These are phyloP conservation scores for Fulvia fulva DNA, from an alignment of 2,329 filamentous ascomycete species.

Conservation along the genomic window DNA sequence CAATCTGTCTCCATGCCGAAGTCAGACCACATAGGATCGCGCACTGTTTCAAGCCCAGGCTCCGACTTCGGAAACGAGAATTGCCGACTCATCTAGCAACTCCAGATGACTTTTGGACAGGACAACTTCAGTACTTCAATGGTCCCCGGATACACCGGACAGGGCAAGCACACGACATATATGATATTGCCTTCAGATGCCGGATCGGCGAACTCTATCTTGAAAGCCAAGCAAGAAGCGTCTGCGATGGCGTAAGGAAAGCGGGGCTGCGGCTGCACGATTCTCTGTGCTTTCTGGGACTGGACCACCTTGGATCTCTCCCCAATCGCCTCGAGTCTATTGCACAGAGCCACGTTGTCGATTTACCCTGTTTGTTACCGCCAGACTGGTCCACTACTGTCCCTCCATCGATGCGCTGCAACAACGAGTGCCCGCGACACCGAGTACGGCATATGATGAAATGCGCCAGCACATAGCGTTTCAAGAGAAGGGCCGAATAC, in stretches of 20 bases:
- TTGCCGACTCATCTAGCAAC: no score
- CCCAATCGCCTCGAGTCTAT: background rate
- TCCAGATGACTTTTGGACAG: no score
- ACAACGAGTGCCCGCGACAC: background rate
- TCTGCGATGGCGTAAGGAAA: background rate
- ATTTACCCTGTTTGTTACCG: background rate
- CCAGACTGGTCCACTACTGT: background rate
- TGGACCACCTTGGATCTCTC: background rate
- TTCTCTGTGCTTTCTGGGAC: background rate
- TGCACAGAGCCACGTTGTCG: background rate
- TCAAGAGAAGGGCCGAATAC: slow-evolving; percentile 16
- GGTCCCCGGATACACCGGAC: no score
- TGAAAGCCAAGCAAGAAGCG: background rate
- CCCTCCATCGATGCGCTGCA: background rate
- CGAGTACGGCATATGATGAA: background rate
- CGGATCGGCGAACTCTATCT: background rate
- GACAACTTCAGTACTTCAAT: no score
- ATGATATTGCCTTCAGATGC: background rate
- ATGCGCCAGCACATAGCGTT: background rate
- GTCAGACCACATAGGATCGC: background rate
- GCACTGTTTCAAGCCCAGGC: background rate
- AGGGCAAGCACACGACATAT: slow-evolving; percentile 1
- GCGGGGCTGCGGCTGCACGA: background rate
- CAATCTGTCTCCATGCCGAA: background rate
- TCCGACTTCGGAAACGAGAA: background rate